Percentiles rank a stretch among this genome's conserved stretches.
phyloP scores from a whole-genome alignment of 371 early-diverging fungal species.

The Capniomyces stellatus region DNA sequence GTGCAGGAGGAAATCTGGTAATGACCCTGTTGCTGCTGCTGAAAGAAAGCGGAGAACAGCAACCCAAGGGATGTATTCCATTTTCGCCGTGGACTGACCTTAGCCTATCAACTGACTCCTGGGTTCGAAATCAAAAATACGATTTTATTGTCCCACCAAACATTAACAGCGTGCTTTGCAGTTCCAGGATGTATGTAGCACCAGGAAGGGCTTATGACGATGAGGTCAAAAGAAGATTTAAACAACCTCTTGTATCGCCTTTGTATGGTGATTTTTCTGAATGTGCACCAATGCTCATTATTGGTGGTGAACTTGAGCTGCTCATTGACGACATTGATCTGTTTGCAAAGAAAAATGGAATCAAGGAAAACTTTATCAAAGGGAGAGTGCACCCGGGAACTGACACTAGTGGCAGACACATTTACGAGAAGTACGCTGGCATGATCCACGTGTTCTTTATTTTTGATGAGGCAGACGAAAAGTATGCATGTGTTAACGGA shows the following conservation, averaged over 20 bases:
- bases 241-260: constrained; percentile 14
- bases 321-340: constrained; percentile 30
- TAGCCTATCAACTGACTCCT: constrained; percentile 4
- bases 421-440: constrained; percentile 5
- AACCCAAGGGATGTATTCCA: constrained; percentile 3
- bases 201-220: neutral
- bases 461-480: constrained; percentile 2
- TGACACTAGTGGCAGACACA: neutral
- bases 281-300: constrained; percentile 13
- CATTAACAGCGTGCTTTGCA: neutral
- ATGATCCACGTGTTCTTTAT: constrained; percentile 4
- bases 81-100: constrained; percentile 14
- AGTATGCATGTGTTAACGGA: neutral
- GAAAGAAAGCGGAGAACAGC: neutral
- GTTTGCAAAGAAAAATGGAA: constrained; percentile 10
- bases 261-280: neutral
- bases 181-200: constrained; percentile 11
- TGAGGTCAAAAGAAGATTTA: constrained; percentile 1
- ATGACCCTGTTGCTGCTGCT: constrained; percentile 6
- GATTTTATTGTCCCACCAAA: constrained; percentile 3
- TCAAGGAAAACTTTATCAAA: neutral
- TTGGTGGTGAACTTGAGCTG: constrained; percentile 21
- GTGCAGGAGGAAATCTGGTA: constrained; percentile 48
- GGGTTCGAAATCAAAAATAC: constrained; percentile 4
- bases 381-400: constrained; percentile 1